Conservation (phyloP, 2,329 filamentous ascomycete species). For the Didymella lethalis region DNA sequence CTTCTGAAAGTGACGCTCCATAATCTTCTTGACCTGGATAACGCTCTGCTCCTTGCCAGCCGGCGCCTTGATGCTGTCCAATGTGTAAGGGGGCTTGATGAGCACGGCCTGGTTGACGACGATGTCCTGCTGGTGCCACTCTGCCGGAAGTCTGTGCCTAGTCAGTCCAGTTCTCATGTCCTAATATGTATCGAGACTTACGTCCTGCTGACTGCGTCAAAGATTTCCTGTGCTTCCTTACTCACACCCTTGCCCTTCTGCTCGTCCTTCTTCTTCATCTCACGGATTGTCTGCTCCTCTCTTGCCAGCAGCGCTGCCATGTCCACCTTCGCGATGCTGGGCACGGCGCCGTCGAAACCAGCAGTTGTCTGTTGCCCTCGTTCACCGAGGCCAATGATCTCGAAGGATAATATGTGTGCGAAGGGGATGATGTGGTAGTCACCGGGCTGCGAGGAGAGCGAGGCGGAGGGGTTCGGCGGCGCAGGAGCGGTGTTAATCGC, state of each 20-base stretch:
- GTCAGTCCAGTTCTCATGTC: conserved; percentile 15
- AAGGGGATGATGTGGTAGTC: conserved; percentile 69
- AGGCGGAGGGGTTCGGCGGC: conserved; percentile 53
- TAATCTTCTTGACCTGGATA: conserved; percentile 55
- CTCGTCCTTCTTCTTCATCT: conserved; percentile 65
- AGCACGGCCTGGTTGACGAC: conserved; percentile 68
- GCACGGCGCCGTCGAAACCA: conserved; percentile 55
- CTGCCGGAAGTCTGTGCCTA: conserved; percentile 57
- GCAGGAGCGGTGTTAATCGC: conserved; percentile 65
- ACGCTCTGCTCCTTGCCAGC: conserved; percentile 54
- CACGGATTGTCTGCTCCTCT: conserved; percentile 63
- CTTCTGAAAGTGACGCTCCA: conserved; percentile 57
- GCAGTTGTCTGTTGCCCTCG: conserved; percentile 47
- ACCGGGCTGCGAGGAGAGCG: conserved; percentile 53
- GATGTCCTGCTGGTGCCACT: conserved; percentile 65
- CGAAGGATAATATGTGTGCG: conserved; percentile 65
- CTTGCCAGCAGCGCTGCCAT: conserved; percentile 62
- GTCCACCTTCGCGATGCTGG: conserved; percentile 62
- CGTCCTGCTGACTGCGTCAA: conserved; percentile 67
- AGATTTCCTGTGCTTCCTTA: conserved; percentile 68
- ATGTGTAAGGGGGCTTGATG: conserved; percentile 65
- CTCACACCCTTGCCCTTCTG: conserved; percentile 67
- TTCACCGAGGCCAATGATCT: conserved; percentile 56
- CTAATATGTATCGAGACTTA: conserved; percentile 43
- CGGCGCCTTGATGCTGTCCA: conserved; percentile 61